A percentile compares a stretch with the other conserved stretches of the same genome.
phyloP scores from a whole-genome alignment of 148 eudicot genomes.

The Pouteria glomerata region DNA sequence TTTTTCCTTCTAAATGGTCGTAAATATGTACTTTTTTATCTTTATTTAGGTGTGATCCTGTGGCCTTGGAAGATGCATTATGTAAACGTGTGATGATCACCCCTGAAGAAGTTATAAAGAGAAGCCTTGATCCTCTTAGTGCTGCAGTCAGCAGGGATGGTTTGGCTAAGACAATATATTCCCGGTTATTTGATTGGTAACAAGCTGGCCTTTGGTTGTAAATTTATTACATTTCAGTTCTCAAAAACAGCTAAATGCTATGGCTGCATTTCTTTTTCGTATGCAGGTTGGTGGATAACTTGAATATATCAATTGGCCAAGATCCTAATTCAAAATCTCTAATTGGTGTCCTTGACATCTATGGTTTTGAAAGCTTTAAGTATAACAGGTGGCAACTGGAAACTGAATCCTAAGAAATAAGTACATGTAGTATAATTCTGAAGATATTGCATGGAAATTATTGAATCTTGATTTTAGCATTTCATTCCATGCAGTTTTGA shows the following conservation, averaged over 20 bases:
- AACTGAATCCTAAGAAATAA: neutral
- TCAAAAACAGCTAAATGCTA: conserved; percentile 4
- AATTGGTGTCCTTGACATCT: conserved; percentile 95
- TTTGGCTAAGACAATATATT: conserved; percentile 89
- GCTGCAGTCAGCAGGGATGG: conserved; percentile 96
- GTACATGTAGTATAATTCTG: neutral
- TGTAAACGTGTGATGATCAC: conserved; percentile 97
- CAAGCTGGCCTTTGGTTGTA: conserved; percentile 10
- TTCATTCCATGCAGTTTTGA: conserved; percentile 69
- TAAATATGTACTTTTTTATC: conserved; percentile 17
- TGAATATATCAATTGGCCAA: conserved; percentile 92
- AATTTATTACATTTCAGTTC: neutral
- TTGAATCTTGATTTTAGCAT: conserved; percentile 18
- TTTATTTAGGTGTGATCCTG: conserved; percentile 71
- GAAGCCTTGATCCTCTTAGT: conserved; percentile 94
- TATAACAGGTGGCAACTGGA: conserved; percentile 62
- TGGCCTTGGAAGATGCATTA: conserved; percentile 87
- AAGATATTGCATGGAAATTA: neutral
- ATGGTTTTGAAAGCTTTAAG: conserved; percentile 99
- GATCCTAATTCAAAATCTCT: conserved; percentile 74
- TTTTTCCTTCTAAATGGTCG: neutral
- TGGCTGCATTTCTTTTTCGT: conserved; percentile 3
- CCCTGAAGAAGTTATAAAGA: conserved; percentile 95
- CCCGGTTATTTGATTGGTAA: conserved; percentile 92
- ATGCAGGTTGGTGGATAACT: conserved; percentile 94